These are phyloP conservation scores for Komagataella ulmi DNA, from an alignment of 805 yeast species.

Conservation along the genomic window DNA sequence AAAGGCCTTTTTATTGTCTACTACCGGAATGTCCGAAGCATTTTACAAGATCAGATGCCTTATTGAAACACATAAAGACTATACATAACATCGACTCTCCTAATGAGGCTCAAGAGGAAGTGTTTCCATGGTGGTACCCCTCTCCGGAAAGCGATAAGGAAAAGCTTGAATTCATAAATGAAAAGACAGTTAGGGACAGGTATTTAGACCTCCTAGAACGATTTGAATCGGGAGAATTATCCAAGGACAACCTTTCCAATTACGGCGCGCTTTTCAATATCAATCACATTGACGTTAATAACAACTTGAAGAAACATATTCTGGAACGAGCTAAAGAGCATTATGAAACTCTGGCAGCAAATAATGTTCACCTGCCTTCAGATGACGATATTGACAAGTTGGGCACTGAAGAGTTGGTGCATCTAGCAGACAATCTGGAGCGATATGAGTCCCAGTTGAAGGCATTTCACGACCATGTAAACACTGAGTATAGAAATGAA, in stretches of 20 bases:
- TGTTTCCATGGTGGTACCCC: slow-evolving; percentile 5
- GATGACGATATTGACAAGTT: slow-evolving; percentile 5
- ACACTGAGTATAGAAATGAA: not conserved
- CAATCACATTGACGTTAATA: slow-evolving; percentile 7
- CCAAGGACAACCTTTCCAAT: slow-evolving; percentile 4
- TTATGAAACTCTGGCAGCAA: not conserved
- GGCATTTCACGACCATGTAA: not conserved
- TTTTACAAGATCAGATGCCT: slow-evolving; percentile 47
- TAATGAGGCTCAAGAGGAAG: slow-evolving; percentile 5
- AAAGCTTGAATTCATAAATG: not conserved
- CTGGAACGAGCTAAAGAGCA: slow-evolving; percentile 1
- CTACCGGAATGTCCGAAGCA: slow-evolving; percentile 53
- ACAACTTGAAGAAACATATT: slow-evolving; percentile 4
- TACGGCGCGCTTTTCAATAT: slow-evolving; percentile 4
- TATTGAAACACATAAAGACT: slow-evolving; percentile 48
- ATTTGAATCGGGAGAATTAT: not conserved
- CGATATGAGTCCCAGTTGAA: not conserved
- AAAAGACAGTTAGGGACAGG: not conserved
- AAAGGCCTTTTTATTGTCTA: slow-evolving; percentile 50
- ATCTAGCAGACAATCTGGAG: not conserved
- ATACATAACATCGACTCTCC: slow-evolving; percentile 38
- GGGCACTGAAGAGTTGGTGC: slow-evolving; percentile 10
- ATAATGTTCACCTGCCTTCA: slow-evolving; percentile 3
- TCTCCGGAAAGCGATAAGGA: not conserved
- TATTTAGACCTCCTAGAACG: not conserved